phyloP scores from a whole-genome alignment of 805 yeast genomes.

The Zygotorulaspora chibaensis region DNA sequence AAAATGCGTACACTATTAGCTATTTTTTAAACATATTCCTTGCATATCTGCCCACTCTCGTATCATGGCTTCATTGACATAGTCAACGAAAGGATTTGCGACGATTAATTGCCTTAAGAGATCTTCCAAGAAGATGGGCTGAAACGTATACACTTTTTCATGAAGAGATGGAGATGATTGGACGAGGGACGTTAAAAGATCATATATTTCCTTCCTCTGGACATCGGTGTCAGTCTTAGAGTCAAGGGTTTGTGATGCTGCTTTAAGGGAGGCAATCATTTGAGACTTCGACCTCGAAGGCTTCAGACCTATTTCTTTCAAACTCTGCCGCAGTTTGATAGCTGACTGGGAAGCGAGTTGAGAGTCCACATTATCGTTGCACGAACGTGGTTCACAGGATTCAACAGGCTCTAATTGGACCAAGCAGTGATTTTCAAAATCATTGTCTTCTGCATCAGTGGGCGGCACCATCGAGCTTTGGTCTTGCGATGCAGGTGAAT shows the following conservation, averaged over 20 bases:
- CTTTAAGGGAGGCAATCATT: slow-evolving; percentile 28
- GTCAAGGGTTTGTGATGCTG: slow-evolving; percentile 27
- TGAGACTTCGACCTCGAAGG: slow-evolving; percentile 26
- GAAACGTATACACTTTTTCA: slow-evolving; percentile 30
- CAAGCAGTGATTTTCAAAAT: slow-evolving; percentile 4
- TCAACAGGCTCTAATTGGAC: slow-evolving; percentile 2
- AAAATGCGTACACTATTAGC: slow-evolving; percentile 2
- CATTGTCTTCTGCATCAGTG: slow-evolving; percentile 8
- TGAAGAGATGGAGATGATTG: slow-evolving; percentile 20
- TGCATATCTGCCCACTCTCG: slow-evolving; percentile 33
- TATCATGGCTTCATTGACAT: slow-evolving; percentile 28
- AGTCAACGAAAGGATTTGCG: slow-evolving; percentile 27
- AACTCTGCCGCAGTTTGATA: slow-evolving; percentile 22
- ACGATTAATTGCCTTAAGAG: slow-evolving; percentile 19
- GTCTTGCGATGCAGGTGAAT: not conserved
- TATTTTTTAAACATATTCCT: slow-evolving; percentile 28
- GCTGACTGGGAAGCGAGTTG: slow-evolving; percentile 22
- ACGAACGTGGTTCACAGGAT: not conserved
- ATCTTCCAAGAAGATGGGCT: slow-evolving; percentile 24
- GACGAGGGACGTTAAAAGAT: slow-evolving; percentile 22
- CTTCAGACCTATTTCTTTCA: slow-evolving; percentile 29
- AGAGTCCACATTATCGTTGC: not conserved
- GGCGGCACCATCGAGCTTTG: slow-evolving; percentile 4
- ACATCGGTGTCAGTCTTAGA: slow-evolving; percentile 11
- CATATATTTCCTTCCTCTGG: slow-evolving; percentile 18